These are phyloP conservation scores for Aphanomyces invadans DNA, from an alignment of 352 stramenopile species.

Conservation along the genomic window DNA sequence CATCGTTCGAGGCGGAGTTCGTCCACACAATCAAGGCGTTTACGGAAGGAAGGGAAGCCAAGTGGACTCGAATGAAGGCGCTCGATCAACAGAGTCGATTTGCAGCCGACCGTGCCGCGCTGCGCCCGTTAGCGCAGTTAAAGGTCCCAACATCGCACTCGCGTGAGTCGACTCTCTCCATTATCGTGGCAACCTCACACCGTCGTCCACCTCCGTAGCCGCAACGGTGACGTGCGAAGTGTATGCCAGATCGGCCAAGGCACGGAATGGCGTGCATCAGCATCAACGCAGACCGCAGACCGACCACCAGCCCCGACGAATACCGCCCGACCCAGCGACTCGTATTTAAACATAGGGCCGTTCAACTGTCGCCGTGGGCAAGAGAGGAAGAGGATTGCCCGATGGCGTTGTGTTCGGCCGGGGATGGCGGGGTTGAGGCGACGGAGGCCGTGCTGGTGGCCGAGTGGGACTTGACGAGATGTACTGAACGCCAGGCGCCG, in stretches of 20 bases:
- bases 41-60: conserved; percentile 31
- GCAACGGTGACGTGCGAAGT: conserved; percentile 17
- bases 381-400: neutral
- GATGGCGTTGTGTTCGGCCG: neutral
- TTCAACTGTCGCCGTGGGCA: neutral
- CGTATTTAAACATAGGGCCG: neutral
- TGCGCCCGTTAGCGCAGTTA: conserved; percentile 30
- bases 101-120: conserved; percentile 35
- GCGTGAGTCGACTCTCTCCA: neutral
- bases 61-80: conserved; percentile 45
- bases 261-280: neutral
- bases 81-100: conserved; percentile 37
- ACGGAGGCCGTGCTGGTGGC: conserved; percentile 17
- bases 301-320: neutral
- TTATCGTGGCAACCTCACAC: no score
- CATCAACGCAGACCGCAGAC: neutral
- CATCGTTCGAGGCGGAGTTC: conserved; percentile 58
- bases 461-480: conserved; percentile 27
- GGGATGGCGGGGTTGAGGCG: neutral
- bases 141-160: conserved; percentile 27
- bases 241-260: conserved; percentile 18
- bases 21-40: conserved; percentile 51
- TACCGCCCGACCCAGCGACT: neutral
- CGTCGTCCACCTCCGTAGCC: conserved; percentile 6
- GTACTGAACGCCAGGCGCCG: neutral